phyloP scores from a whole-genome alignment of 176 grass and related monocot genomes.

The Carex scoparia region DNA sequence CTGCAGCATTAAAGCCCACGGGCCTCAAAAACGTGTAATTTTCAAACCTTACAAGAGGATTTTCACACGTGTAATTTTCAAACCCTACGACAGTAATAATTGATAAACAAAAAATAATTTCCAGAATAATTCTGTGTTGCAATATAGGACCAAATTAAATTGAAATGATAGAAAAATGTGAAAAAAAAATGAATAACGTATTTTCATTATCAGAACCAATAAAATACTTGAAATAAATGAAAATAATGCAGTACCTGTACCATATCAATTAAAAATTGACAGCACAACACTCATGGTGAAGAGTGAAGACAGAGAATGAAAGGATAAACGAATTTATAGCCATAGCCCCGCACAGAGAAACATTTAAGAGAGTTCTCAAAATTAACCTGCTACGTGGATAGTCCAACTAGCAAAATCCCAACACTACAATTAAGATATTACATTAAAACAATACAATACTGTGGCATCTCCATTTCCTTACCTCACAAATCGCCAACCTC shows the following conservation, averaged over 20 bases:
- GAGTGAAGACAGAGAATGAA: background rate
- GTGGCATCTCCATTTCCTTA: background rate
- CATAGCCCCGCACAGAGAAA: background rate
- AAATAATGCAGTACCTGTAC: background rate
- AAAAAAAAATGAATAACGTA: background rate
- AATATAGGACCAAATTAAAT: background rate
- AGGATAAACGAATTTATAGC: background rate
- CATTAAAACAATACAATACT: conserved; percentile 7
- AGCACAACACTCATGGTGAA: background rate
- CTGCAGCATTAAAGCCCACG: too few relatives aligned
- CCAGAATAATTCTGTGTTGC: background rate
- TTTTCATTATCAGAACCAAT: background rate
- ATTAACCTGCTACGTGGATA: background rate
- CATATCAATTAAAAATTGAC: background rate
- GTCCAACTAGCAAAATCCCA: conserved; percentile 18
- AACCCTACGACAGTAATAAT: too few relatives aligned
- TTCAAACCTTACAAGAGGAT: too few relatives aligned
- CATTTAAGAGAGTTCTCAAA: background rate
- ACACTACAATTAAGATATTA: conserved; percentile 7
- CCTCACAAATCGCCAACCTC: conserved; percentile 2
- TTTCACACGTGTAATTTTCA: too few relatives aligned
- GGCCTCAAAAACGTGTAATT: too few relatives aligned
- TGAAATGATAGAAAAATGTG: background rate
- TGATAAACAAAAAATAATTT: background rate
- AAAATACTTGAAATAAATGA: background rate